Conservation (phyloP, 441 rosid genomes). For the Lepidium campestre region DNA sequence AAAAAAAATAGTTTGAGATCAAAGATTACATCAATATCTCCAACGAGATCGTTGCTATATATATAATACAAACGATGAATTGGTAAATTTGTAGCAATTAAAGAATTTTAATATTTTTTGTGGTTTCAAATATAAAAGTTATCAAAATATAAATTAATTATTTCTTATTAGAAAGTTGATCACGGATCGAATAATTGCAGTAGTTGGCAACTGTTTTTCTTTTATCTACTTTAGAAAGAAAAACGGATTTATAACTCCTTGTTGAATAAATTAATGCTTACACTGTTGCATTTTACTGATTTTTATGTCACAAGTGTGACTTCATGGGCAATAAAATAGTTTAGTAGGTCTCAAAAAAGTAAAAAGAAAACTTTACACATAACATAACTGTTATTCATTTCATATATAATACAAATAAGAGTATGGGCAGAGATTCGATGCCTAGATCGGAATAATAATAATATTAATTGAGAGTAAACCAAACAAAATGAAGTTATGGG, state of each 20-base stretch:
- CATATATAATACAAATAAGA: background rate
- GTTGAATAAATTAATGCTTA: background rate
- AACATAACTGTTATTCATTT: background rate
- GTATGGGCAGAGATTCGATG: background rate
- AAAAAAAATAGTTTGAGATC: background rate
- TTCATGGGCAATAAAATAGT: constrained; percentile 19
- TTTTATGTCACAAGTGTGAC: constrained; percentile 2
- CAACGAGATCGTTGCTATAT: background rate
- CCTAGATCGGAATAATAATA: background rate
- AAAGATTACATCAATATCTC: background rate
- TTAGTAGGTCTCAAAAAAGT: constrained; percentile 16
- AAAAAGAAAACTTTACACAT: constrained; percentile 1
- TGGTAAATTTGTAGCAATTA: background rate
- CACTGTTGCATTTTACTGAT: constrained; percentile 11
- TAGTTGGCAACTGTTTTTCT: constrained; percentile 15
- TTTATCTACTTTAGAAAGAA: background rate
- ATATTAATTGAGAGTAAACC: background rate
- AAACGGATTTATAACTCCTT: background rate
- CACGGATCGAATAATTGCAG: background rate
- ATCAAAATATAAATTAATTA: background rate
- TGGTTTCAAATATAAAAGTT: background rate
- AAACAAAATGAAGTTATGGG: too few relatives aligned
- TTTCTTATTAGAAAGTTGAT: background rate
- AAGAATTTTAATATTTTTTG: background rate
- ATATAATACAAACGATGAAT: background rate